A percentile compares a stretch with the other conserved stretches of the same genome.
phyloP scores from a whole-genome alignment of 164 flowering plant genomes.

The Annona cherimola region DNA sequence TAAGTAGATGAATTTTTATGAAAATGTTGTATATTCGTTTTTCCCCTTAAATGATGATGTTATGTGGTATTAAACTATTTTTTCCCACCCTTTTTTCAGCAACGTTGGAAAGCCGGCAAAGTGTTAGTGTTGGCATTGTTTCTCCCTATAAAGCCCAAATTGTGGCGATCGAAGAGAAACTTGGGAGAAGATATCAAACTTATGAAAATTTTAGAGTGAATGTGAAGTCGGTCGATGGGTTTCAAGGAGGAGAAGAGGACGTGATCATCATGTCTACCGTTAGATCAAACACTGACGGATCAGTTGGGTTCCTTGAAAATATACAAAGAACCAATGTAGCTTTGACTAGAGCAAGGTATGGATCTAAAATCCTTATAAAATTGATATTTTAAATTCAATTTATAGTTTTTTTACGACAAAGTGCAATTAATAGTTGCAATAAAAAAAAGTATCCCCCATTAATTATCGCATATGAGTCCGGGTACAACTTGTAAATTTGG shows the following conservation, averaged over 20 bases:
- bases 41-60: no score
- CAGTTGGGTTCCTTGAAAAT: constrained; percentile 44
- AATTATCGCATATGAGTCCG: not conserved
- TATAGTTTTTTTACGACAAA: no score
- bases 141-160: constrained; percentile 68
- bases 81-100: no score
- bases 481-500: not conserved
- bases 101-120: constrained; percentile 2
- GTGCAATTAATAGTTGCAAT: no score
- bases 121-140: constrained; percentile 55
- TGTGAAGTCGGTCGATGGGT: constrained; percentile 55
- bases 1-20: no score
- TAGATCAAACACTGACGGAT: constrained; percentile 37
- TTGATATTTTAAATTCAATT: not conserved
- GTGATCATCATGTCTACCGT: constrained; percentile 53
- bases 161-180: constrained; percentile 29
- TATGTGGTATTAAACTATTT: no score
- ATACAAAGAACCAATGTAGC: constrained; percentile 53
- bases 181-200: constrained; percentile 29
- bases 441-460: not conserved
- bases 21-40: no score
- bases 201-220: constrained; percentile 28
- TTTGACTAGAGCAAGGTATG: constrained; percentile 64
- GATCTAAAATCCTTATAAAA: not conserved
- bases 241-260: constrained; percentile 62